Evolutionary conservation across 768 basidiomycete species (phyloP).

Genomic region (Cystobasidium tubakii): DNA sequence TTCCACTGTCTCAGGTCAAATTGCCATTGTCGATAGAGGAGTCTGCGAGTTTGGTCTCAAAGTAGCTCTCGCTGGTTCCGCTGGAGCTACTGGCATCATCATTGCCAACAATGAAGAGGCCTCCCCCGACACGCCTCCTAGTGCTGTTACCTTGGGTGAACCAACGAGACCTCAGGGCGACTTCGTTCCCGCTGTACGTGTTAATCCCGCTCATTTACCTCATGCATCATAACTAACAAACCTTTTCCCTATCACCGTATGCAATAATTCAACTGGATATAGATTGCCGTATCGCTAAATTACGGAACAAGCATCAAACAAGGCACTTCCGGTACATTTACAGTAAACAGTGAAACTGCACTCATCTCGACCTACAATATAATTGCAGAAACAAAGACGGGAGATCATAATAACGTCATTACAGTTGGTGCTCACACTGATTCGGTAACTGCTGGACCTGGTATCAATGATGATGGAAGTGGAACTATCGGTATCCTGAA

Average conservation of each 20-base stretch:
- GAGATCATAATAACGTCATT: slow-evolving; percentile 20
- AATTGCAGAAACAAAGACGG: slow-evolving; percentile 2
- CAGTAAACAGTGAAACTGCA: neutral
- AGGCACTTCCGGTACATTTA: neutral
- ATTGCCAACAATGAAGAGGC: slow-evolving; percentile 9
- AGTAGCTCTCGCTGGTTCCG: neutral
- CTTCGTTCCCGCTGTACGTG: slow-evolving; percentile 16
- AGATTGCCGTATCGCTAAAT: slow-evolving; percentile 16
- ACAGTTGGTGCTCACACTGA: slow-evolving; percentile 12
- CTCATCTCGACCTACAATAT: slow-evolving; percentile 16
- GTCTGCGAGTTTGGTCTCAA: slow-evolving; percentile 23
- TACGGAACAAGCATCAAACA: neutral
- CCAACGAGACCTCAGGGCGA: slow-evolving; percentile 10
- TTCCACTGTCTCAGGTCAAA: slow-evolving; percentile 8
- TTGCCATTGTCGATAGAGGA: slow-evolving; percentile 11
- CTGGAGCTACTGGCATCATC: slow-evolving; percentile 3
- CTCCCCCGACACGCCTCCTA: neutral
- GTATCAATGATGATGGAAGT: slow-evolving; percentile 26
- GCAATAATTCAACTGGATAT: no score
- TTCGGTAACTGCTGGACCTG: slow-evolving; percentile 16
- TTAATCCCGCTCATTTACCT: neutral
- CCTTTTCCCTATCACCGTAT: no score
- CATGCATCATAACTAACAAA: no score
- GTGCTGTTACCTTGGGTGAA: neutral
- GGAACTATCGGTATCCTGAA: slow-evolving; percentile 8